Base-by-base conservation (phyloP, 225 moss, liverwort and hornwort genomes). In the Rhytidiadelphus loreus region DNA sequence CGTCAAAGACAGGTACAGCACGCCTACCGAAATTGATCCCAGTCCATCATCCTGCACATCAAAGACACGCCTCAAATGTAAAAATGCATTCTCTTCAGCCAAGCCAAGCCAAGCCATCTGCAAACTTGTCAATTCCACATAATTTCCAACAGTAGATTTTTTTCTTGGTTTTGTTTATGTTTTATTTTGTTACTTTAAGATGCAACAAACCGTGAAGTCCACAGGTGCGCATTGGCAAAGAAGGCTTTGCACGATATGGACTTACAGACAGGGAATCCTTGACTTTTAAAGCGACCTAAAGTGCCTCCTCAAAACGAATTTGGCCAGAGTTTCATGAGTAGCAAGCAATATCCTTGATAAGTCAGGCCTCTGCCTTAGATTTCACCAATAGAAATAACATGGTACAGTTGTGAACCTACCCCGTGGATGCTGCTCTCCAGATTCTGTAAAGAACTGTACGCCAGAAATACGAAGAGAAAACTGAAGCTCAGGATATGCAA, bases 401-500 rank as follows among this genome's bases (percentile, higher is more conserved):
- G 58, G 24, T 32, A 81, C 19, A 86, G 82, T 66, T 57, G 59
- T 17, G 48, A 81, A 48, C 81, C 46, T 87, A 97, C 97, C 84
- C 79, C 86, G 75, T 96, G 95, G 57, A 99, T 95, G 92, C 99
- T 99, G 93, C 96, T 99, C 93, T 99, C 96, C 90, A 99, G 92
- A 91, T 99, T 99, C 89, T 99, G 99, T 71, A 95, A 90, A 56
- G 99, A 95, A 66, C 95, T 80, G 81, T 94, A 99, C 12, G 99
- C 99, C 69, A 99, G 95, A 89, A 97, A 96, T 46, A 95, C 87
- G 83, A 99, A 96, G 80, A 99, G 93, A 83, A 99, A 99, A 66
- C 94, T 88, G 86, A 95, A 90, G 92, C 97, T 96, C 76, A 99
- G 92, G 48, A 95, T 72, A 88, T 93, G 96, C 92, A 97, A 89